Percentiles rank a stretch among this genome's conserved stretches.
Conservation (phyloP, 768 basidiomycete species). For the Kwoniella sp. region DNA sequence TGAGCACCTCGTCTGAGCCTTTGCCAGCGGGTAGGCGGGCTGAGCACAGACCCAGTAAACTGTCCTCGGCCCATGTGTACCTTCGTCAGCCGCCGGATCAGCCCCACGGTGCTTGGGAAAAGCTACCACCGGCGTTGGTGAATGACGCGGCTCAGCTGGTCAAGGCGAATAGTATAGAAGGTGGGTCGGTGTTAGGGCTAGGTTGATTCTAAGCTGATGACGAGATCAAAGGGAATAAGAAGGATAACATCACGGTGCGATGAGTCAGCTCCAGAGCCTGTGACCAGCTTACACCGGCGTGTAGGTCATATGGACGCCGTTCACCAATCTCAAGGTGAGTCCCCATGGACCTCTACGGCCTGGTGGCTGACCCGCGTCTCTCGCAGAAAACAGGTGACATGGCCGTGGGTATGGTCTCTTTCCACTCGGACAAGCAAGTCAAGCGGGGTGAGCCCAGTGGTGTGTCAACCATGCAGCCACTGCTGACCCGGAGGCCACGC, state of each 20-base stretch:
- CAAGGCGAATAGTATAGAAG: conserved; percentile 96
- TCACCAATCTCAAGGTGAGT: conserved; percentile 78
- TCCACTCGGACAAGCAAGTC: conserved; percentile 84
- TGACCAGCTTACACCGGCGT: neutral
- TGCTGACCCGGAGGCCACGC: neutral
- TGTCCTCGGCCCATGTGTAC: conserved; percentile 95
- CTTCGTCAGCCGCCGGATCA: conserved; percentile 79
- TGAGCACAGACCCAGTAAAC: conserved; percentile 45
- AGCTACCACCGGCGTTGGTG: conserved; percentile 72
- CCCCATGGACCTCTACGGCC: neutral
- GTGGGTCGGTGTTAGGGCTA: conserved; percentile 55
- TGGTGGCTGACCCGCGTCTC: neutral
- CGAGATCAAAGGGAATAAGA: conserved; percentile 74
- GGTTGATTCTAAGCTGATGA: neutral
- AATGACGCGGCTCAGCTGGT: conserved; percentile 89
- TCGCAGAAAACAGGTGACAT: conserved; percentile 92
- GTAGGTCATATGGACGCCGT: conserved; percentile 83
- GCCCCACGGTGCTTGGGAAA: conserved; percentile 63
- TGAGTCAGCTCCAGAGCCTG: neutral
- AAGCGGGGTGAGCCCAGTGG: conserved; percentile 61
- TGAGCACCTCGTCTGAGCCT: conserved; percentile 11
- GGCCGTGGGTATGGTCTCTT: conserved; percentile 93
- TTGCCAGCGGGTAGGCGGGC: neutral
- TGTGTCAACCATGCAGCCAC: neutral
- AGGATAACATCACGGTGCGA: conserved; percentile 69